A percentile compares a stretch with the other conserved stretches of the same genome.
Conservation (phyloP, 1,284 basidiomycete genomes). For the Malassezia slooffiae region DNA sequence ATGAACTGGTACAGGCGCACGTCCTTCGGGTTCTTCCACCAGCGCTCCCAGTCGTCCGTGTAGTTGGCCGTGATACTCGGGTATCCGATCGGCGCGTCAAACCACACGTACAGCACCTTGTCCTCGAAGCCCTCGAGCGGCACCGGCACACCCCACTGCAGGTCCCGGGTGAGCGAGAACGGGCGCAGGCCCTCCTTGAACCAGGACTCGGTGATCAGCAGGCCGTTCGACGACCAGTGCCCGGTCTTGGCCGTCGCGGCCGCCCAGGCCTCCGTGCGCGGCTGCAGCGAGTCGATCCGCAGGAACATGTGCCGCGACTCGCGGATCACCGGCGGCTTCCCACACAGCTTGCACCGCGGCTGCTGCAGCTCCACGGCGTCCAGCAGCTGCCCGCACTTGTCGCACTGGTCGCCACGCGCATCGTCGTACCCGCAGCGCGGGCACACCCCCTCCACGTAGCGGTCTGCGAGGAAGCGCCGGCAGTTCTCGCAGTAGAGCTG, state of each 20-base stretch:
- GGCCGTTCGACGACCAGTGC: constrained; percentile 82
- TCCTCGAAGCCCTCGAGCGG: constrained; percentile 72
- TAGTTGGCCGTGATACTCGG: constrained; percentile 94
- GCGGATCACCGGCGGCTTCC: constrained; percentile 57
- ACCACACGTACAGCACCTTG: constrained; percentile 92
- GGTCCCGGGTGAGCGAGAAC: constrained; percentile 82
- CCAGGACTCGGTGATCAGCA: constrained; percentile 82
- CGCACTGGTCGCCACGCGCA: constrained; percentile 96
- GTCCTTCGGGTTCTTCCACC: constrained; percentile 91
- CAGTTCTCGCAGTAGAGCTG: constrained; percentile 42
- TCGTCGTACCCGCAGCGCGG: constrained; percentile 52
- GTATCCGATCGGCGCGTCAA: constrained; percentile 95
- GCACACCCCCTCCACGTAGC: constrained; percentile 44
- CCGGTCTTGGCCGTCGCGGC: constrained; percentile 66
- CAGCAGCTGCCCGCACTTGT: constrained; percentile 80
- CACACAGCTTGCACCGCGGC: constrained; percentile 80
- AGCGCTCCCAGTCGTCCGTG: constrained; percentile 84
- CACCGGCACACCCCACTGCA: constrained; percentile 93
- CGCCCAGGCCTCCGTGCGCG: constrained; percentile 78
- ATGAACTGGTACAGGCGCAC: constrained; percentile 97
- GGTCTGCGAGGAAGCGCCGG: constrained; percentile 42
- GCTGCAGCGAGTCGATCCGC: constrained; percentile 71
- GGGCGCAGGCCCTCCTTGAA: constrained; percentile 76
- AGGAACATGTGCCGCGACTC: constrained; percentile 88
- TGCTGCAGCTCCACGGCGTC: constrained; percentile 81